Conservation (phyloP, 805 yeast species). For the Yarrowia sp. region DNA sequence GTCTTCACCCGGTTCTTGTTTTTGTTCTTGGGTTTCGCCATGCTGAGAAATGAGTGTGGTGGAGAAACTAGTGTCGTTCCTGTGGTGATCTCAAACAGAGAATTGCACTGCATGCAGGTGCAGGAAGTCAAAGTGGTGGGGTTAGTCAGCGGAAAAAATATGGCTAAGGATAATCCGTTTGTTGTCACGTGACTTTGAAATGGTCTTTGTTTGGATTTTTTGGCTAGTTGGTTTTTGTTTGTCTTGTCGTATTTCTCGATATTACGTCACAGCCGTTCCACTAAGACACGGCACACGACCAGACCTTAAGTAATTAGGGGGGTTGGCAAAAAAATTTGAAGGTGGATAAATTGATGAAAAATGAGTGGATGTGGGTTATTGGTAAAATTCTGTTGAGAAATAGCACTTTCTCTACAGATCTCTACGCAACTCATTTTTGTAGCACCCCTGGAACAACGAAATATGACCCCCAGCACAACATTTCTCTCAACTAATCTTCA, state of each 20-base stretch:
- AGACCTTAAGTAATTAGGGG: neutral
- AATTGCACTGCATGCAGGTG: conserved; percentile 19
- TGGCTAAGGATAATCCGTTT: no score
- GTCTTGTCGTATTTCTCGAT: no score
- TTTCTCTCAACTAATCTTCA: neutral
- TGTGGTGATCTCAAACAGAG: conserved; percentile 21
- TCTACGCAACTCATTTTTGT: no score
- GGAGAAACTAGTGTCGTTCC: neutral
- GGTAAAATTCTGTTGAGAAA: no score
- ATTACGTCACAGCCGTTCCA: neutral
- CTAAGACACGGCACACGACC: neutral
- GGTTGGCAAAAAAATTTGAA: no score
- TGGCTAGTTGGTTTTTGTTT: no score
- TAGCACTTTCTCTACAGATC: no score
- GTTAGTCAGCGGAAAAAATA: no score
- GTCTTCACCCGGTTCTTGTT: conserved; percentile 34
- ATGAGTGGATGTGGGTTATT: no score
- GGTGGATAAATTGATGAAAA: no score
- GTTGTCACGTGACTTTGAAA: neutral
- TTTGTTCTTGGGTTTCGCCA: conserved; percentile 38
- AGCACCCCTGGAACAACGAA: no score
- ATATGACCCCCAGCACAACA: neutral
- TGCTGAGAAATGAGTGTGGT: neutral
- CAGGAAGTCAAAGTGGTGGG: neutral
- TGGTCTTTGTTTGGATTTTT: no score